phyloP scores from a whole-genome alignment of 176 grass and related monocot species.

The Cenchrus purpureus region DNA sequence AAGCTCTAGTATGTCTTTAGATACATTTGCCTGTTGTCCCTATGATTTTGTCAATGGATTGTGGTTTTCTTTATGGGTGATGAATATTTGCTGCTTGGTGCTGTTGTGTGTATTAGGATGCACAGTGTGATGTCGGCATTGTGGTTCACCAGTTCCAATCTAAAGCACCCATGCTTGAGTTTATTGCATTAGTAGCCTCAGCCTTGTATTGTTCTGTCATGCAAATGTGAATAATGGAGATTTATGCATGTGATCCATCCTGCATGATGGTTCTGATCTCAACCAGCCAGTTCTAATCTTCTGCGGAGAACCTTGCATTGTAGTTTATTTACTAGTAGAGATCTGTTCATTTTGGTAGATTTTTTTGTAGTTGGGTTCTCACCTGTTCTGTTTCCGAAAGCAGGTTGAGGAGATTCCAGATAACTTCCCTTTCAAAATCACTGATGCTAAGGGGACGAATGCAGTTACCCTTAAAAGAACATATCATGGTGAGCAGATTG shows the following conservation, averaged over 20 bases:
- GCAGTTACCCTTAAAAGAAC: slow-evolving; percentile 64
- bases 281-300: neutral
- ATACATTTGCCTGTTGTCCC: neutral
- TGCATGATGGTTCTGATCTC: neutral
- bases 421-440: slow-evolving; percentile 82
- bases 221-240: neutral
- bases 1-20: neutral
- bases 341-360: neutral
- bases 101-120: neutral
- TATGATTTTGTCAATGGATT: neutral
- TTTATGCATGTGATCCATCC: neutral
- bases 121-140: neutral
- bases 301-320: neutral
- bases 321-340: neutral
- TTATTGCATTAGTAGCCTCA: neutral
- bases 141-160: neutral
- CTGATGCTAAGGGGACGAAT: slow-evolving; percentile 62
- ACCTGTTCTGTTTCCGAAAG: slow-evolving; percentile 1
- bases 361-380: slow-evolving; percentile 2
- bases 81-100: neutral
- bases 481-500: slow-evolving; percentile 70
- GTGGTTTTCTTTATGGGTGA: neutral
- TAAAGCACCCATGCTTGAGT: neutral
- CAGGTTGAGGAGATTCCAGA: slow-evolving; percentile 78
- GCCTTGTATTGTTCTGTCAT: neutral